phyloP scores from a whole-genome alignment of 2,329 filamentous ascomycete genomes.

The Neophaeococcomyces mojaviensis region DNA sequence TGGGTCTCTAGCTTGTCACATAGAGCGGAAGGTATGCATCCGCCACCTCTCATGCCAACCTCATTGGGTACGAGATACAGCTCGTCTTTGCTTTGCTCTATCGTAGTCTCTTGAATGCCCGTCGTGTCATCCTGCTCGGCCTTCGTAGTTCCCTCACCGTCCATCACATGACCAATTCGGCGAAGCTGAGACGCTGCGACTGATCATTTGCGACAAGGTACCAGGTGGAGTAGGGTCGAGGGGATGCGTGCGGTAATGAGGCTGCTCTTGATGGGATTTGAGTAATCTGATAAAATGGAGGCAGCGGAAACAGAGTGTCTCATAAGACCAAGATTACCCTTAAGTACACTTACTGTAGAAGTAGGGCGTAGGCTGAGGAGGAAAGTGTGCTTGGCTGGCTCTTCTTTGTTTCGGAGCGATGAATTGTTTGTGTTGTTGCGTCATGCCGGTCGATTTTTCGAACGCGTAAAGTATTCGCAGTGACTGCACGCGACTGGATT shows the following conservation, averaged over 20 bases:
- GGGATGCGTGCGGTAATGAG: too few species aligned
- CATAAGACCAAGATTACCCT: too few species aligned
- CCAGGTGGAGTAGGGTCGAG: too few species aligned
- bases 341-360: too few species aligned
- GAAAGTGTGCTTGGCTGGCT: background rate
- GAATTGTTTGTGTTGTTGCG: conserved; percentile 5
- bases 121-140: background rate
- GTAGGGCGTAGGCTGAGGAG: too few species aligned
- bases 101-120: background rate
- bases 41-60: conserved; percentile 1
- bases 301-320: too few species aligned
- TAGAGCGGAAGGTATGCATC: conserved; percentile 1
- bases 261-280: too few species aligned
- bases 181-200: too few species aligned
- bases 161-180: too few species aligned
- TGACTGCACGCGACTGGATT: background rate
- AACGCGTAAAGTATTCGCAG: background rate
- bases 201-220: too few species aligned
- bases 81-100: too few species aligned
- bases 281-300: too few species aligned
- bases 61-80: background rate
- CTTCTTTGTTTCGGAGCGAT: background rate
- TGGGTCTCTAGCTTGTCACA: background rate
- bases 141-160: background rate
- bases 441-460: background rate